Evolutionary conservation across 768 basidiomycete genomes (phyloP).

Genomic region (Pluteus cervinus): DNA sequence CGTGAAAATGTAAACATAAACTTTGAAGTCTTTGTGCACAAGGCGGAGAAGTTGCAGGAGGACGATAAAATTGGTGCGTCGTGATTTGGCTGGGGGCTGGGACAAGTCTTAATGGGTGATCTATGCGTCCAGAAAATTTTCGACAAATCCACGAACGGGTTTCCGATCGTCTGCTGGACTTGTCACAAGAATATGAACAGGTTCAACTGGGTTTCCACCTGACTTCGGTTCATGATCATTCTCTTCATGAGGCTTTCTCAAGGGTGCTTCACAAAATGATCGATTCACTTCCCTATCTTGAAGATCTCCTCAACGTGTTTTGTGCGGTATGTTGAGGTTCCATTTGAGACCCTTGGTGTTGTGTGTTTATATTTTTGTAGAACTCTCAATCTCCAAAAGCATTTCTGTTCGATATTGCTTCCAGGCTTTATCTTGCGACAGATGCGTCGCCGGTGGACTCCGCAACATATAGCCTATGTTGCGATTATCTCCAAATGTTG

Average conservation of each 20-base stretch:
- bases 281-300: conserved; percentile 78
- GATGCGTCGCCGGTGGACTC: conserved; percentile 90
- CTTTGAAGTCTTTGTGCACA: conserved; percentile 93
- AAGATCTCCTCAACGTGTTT: conserved; percentile 83
- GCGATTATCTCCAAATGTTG: conserved; percentile 85
- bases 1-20: conserved; percentile 69
- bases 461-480: conserved; percentile 82
- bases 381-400: conserved; percentile 92
- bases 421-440: conserved; percentile 87
- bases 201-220: conserved; percentile 82
- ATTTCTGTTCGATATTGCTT: conserved; percentile 84
- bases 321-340: conserved; percentile 48
- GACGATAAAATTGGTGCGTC: conserved; percentile 82
- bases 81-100: background rate
- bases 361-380: conserved; percentile 30
- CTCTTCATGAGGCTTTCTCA: conserved; percentile 89
- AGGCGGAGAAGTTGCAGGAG: conserved; percentile 86
- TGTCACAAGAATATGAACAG: conserved; percentile 69
- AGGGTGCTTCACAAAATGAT: conserved; percentile 83
- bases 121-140: conserved; percentile 64
- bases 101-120: background rate
- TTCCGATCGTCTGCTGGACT: conserved; percentile 74
- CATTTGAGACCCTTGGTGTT: conserved; percentile 1
- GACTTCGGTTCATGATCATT: conserved; percentile 91
- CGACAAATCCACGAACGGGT: conserved; percentile 86